Evolutionary conservation across 495 filamentous ascomycete species (phyloP), one percentile per base, ranked within the genome.

Genomic region (Aspergillus olivimuriae): DNA sequence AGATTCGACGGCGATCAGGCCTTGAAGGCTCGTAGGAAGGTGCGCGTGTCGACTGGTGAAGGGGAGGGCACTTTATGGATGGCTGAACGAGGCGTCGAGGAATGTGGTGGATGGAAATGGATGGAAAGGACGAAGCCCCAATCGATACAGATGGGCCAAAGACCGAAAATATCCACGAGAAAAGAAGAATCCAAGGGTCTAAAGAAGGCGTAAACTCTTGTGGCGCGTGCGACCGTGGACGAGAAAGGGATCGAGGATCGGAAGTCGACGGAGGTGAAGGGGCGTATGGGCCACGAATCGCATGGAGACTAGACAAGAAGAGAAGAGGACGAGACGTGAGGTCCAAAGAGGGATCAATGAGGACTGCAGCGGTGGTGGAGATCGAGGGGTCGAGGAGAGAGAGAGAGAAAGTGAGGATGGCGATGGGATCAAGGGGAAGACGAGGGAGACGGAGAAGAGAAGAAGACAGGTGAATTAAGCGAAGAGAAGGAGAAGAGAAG

Each of bases 241-340:
- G 44, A 41, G 48, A 35, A 36, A 40, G 9, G 43, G 39, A 46
- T 55, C 49, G 51, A 56, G 51, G 44, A 43, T 52, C 46, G 43
- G 45, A 51, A 40, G 45, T 34, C 43, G 56, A 46, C 37, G 51
- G 49, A 53, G 41, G 52, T 33, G 53, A 60, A 61, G 52, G 55
- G 57, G 52, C 53, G 50, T 41, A 47, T 40, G 34, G 50, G 51
- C 43, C 53, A 53, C 54, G 58, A 55, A 58, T 65, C 62, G 63
- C 60, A 56, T 55, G 43, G 62, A 66, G 57, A 57, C 52, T 48
- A 55, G 43, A 47, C 48, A 54, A 51, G 41, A 51, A 51, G 47
- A 50, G 62, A 47, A 56, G 58, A 55, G 56, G 59, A 53, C 48
- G 58, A 55, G 42, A 46, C 52, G n/a, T n/a, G n/a, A n/a, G n/a